Percentiles rank a stretch among this genome's conserved stretches.
These are phyloP conservation scores for Salicornia ramosissima DNA, from an alignment of 148 eudicot species.

Conservation along the genomic window DNA sequence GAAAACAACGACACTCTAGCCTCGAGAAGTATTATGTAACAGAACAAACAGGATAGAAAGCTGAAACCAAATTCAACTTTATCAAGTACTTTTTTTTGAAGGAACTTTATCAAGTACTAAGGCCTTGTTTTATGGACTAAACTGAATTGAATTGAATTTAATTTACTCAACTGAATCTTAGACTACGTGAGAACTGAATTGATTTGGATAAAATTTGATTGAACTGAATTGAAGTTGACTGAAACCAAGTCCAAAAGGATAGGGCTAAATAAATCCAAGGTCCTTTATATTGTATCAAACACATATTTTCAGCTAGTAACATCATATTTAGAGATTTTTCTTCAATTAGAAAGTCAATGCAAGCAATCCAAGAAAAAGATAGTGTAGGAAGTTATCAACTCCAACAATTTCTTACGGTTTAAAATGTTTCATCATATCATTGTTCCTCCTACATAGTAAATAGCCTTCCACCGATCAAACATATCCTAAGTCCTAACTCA, in stretches of 20 bases:
- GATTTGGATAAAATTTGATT: too few species aligned
- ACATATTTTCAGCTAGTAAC: neutral
- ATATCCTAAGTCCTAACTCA: neutral
- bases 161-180: too few species aligned
- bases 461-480: neutral
- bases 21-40: conserved; percentile 11
- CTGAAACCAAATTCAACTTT: neutral
- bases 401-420: neutral
- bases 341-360: neutral
- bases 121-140: too few species aligned
- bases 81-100: too few species aligned
- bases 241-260: too few species aligned
- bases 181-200: too few species aligned
- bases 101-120: too few species aligned
- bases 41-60: neutral
- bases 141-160: too few species aligned
- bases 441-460: neutral
- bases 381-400: neutral
- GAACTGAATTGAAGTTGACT: too few species aligned
- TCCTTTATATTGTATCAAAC: neutral
- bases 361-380: neutral
- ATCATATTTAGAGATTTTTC: neutral
- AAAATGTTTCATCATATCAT: neutral
- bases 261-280: neutral
- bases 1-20: conserved; percentile 5